Base-by-base conservation (phyloP, 2,329 filamentous ascomycete genomes). In the Alternaria hordeiaustralica region DNA sequence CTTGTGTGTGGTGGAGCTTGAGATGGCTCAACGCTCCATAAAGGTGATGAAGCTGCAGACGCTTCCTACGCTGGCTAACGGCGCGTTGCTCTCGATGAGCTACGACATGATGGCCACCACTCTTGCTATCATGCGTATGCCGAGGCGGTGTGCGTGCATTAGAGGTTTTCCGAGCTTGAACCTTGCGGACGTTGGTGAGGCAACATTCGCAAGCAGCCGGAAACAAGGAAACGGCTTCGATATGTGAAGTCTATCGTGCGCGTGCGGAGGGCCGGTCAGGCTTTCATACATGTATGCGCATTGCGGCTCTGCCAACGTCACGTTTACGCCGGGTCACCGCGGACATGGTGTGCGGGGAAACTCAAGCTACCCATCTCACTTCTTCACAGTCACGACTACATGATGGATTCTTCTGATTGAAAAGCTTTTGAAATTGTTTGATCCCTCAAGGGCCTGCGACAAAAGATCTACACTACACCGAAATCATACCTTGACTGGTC, bases 391-490 rank as follows among this genome's bases (percentile, higher is more conserved):
- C 33, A 53, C 61, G 20, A 46, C 20, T 26, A 21, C 58, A 53
- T 49, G 41, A 18, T 57, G n/a, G 12, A 5, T 20, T 15, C 21
- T 18, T 25, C 25, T 18, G 20, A n/a, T n/a, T 21, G 25, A n/a
- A 26, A 7, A 36, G 20, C 26, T 59, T 60, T 55, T 55, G 41
- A 49, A 54, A 25, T 51, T 50, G 44, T 43, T 58, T 55, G 8
- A 55, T 36, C 23, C 53, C 36, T 41, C 44, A 55, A 55, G 47
- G 21, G 20, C 58, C 56, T 58, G 36, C 56, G 56, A 47, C 15
- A 63, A 20, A 28, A 55, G 9, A 47, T 67, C 57, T 68, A 72
- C 63, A 57, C 58, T 60, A 66, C 54, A 70, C 66, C 60, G 66
- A 61, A 55, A 56, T 67, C 50, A 41, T 55, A 44, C 53, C 21